Percentiles rank a stretch among this genome's conserved stretches.
Conservation (phyloP, 345 rosid species). For the Abelmoschus esculentus region DNA sequence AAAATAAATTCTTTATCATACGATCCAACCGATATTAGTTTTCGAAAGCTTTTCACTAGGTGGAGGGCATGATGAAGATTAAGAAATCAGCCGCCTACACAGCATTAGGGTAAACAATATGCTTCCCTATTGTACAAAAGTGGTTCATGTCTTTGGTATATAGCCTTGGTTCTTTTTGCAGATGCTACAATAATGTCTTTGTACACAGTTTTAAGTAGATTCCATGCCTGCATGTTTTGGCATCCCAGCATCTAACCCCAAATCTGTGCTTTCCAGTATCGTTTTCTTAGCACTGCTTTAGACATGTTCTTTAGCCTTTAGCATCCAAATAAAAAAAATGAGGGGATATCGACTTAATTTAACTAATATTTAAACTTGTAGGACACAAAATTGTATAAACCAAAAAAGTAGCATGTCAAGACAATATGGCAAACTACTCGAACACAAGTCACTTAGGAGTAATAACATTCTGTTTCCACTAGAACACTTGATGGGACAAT, state of each 20-base stretch:
- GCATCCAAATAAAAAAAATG: neutral
- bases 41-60: neutral
- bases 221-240: neutral
- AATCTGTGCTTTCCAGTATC: neutral
- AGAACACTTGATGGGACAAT: too few relatives aligned
- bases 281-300: neutral
- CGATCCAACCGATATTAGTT: too few relatives aligned
- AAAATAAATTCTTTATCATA: too few relatives aligned
- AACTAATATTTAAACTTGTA: too few relatives aligned
- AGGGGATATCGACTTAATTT: too few relatives aligned
- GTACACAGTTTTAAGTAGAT: conserved; percentile 7
- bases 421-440: too few relatives aligned
- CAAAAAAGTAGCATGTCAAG: neutral
- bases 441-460: too few relatives aligned
- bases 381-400: too few relatives aligned
- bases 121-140: conserved; percentile 10
- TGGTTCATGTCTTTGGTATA: neutral
- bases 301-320: neutral
- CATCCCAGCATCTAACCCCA: neutral
- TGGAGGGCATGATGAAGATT: neutral
- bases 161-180: neutral
- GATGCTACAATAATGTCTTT: neutral
- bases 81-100: conserved; percentile 8
- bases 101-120: neutral
- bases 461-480: too few relatives aligned